These are phyloP conservation scores for Penicillium palitans DNA, from an alignment of 2,329 filamentous ascomycete species.

Conservation along the genomic window DNA sequence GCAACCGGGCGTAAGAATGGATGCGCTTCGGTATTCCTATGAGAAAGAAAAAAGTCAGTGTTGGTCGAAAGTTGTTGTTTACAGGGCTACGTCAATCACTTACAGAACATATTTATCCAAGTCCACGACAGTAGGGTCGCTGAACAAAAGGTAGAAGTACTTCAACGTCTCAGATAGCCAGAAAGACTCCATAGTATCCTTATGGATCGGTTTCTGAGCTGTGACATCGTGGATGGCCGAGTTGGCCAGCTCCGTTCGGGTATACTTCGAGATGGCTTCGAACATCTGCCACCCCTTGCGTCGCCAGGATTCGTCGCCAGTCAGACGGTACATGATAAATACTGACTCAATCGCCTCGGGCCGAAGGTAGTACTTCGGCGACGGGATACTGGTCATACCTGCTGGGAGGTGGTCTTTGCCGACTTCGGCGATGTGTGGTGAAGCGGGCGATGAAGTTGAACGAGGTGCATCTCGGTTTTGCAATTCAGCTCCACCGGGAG, in stretches of 20 bases:
- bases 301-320: slow-evolving; percentile 64
- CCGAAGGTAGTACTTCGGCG: slow-evolving; percentile 44
- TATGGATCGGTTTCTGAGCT: slow-evolving; percentile 42
- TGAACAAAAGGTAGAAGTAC: slow-evolving; percentile 51
- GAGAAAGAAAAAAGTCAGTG: not conserved
- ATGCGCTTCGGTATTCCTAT: slow-evolving; percentile 45
- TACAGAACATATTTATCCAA: slow-evolving; percentile 51
- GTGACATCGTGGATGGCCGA: slow-evolving; percentile 68
- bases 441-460: slow-evolving; percentile 20
- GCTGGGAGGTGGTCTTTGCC: slow-evolving; percentile 46
- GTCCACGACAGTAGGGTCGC: slow-evolving; percentile 45
- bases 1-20: slow-evolving; percentile 39
- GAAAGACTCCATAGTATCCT: slow-evolving; percentile 73
- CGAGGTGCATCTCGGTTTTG: slow-evolving; percentile 20
- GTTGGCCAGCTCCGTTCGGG: slow-evolving; percentile 62
- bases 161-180: slow-evolving; percentile 60
- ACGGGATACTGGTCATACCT: slow-evolving; percentile 43
- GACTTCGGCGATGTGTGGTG: slow-evolving; percentile 40
- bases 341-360: slow-evolving; percentile 81
- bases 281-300: slow-evolving; percentile 77
- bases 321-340: slow-evolving; percentile 74
- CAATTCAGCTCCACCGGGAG: not conserved
- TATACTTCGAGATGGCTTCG: slow-evolving; percentile 60
- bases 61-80: not conserved
- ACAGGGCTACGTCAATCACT: slow-evolving; percentile 25